Conservation (phyloP, 805 yeast genomes). For the Ogataea zsoltii region DNA sequence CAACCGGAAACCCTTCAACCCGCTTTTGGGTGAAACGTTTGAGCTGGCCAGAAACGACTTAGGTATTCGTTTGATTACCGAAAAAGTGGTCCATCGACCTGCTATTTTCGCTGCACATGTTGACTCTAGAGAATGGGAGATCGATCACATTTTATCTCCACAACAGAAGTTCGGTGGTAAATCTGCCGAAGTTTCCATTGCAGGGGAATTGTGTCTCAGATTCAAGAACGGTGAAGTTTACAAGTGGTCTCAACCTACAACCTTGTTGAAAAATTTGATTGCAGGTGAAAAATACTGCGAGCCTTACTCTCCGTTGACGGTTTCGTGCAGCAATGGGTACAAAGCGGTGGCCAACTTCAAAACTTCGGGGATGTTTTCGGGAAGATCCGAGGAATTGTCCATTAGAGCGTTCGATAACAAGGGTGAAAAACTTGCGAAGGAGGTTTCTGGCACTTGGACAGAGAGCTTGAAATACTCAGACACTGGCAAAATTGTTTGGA, state of each 20-base stretch:
- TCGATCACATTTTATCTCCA: slow-evolving; percentile 66
- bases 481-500: slow-evolving; percentile 59
- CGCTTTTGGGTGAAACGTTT: slow-evolving; percentile 89
- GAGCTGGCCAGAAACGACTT: slow-evolving; percentile 85
- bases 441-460: slow-evolving; percentile 82
- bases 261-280: slow-evolving; percentile 79
- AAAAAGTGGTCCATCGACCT: slow-evolving; percentile 88
- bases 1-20: slow-evolving; percentile 89
- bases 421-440: slow-evolving; percentile 36
- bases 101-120: slow-evolving; percentile 78
- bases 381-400: slow-evolving; percentile 70
- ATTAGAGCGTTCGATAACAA: slow-evolving; percentile 44
- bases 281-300: slow-evolving; percentile 96
- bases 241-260: slow-evolving; percentile 81
- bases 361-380: slow-evolving; percentile 81
- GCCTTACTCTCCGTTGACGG: slow-evolving; percentile 68
- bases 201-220: slow-evolving; percentile 63
- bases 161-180: slow-evolving; percentile 95
- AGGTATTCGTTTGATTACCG: slow-evolving; percentile 73
- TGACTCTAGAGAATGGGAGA: slow-evolving; percentile 70
- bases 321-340: slow-evolving; percentile 68
- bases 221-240: slow-evolving; percentile 68
- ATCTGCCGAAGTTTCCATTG: slow-evolving; percentile 77
- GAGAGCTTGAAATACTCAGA: slow-evolving; percentile 52
- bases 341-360: slow-evolving; percentile 72